Conservation (phyloP, 257 asterid species). For the Solanum corneliomulleri region DNA sequence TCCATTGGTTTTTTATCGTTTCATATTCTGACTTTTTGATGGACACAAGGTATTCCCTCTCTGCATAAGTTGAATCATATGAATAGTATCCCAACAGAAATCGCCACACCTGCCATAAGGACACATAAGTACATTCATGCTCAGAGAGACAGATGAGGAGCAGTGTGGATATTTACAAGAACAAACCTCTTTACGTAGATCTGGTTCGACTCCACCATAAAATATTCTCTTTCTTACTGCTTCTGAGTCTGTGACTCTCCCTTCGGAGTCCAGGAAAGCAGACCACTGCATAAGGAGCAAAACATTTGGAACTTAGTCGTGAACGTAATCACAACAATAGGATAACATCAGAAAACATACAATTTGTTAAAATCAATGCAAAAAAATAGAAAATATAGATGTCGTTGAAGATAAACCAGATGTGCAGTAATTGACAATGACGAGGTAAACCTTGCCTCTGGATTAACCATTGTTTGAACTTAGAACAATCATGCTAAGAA, state of each 20-base stretch:
- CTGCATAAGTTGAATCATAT: constrained; percentile 87
- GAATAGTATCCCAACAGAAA: constrained; percentile 71
- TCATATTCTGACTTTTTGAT: constrained; percentile 74
- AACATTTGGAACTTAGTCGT: background rate
- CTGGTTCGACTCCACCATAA: constrained; percentile 81
- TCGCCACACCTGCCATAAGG: constrained; percentile 64
- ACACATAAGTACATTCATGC: background rate
- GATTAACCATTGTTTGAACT: background rate
- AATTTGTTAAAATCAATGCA: background rate
- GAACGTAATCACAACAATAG: background rate
- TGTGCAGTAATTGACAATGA: background rate
- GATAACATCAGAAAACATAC: background rate
- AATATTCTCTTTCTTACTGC: constrained; percentile 67
- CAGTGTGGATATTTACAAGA: background rate
- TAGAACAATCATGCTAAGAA: background rate
- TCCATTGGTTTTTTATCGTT: constrained; percentile 84
- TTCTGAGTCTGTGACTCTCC: constrained; percentile 64
- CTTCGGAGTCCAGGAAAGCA: constrained; percentile 83
- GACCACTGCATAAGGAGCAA: constrained; percentile 52
- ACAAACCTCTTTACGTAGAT: constrained; percentile 68
- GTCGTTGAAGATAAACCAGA: background rate
- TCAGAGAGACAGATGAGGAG: background rate
- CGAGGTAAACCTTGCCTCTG: background rate
- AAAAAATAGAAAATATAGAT: background rate
- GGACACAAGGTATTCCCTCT: constrained; percentile 71